These are phyloP conservation scores for Emergomyces orientalis DNA, from an alignment of 2,329 filamentous ascomycete species.

Conservation along the genomic window DNA sequence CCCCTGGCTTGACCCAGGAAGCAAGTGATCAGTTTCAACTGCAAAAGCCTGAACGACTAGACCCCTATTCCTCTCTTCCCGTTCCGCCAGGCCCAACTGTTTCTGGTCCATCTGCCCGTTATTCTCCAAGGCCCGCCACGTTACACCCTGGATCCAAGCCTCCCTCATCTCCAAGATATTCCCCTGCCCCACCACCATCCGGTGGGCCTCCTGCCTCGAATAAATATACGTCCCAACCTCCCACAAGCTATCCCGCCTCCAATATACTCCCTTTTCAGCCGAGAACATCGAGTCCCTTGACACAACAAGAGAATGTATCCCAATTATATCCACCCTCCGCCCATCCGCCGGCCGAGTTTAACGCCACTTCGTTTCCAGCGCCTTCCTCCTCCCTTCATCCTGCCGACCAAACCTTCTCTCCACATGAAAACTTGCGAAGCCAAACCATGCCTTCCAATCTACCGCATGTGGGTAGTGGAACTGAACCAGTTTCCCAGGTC, in stretches of 20 bases:
- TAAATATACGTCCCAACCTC: conserved; percentile 35
- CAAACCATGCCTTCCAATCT: background rate
- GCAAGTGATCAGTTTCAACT: conserved; percentile 24
- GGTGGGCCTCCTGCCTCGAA: conserved; percentile 22
- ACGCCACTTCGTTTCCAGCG: background rate
- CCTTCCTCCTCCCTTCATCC: background rate
- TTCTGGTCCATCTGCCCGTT: conserved; percentile 26
- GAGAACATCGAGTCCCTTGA: conserved; percentile 56
- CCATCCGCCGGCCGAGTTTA: background rate
- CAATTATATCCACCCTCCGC: conserved; percentile 19
- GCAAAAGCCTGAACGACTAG: conserved; percentile 24
- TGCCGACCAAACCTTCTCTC: conserved; percentile 7
- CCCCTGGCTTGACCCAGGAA: conserved; percentile 19
- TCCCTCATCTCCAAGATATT: conserved; percentile 33
- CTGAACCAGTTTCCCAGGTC: background rate
- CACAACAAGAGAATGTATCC: conserved; percentile 39
- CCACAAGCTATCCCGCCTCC: conserved; percentile 18
- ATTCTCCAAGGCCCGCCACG: conserved; percentile 34
- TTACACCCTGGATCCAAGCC: conserved; percentile 28
- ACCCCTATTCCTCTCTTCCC: conserved; percentile 25
- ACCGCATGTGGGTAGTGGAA: background rate
- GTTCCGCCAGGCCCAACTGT: conserved; percentile 10
- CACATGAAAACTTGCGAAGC: background rate
- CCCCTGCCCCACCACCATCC: conserved; percentile 37
- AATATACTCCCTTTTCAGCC: conserved; percentile 48